Conservation (phyloP, 1,284 basidiomycete genomes). For the Malassezia furfur region DNA sequence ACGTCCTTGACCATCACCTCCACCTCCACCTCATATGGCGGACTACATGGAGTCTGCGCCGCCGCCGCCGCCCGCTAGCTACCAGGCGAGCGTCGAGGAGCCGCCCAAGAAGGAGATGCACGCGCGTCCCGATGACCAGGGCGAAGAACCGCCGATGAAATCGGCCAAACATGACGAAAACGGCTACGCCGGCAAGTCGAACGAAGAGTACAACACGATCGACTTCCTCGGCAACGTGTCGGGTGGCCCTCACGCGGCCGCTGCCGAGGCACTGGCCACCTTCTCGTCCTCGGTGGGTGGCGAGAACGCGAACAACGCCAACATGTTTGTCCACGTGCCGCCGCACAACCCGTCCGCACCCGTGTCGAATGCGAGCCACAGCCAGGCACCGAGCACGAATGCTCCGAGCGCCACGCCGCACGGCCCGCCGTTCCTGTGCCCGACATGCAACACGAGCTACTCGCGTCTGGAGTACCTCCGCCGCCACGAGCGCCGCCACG, state of each 20-base stretch:
- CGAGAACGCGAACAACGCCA: conserved; percentile 1
- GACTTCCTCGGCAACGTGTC: conserved; percentile 19
- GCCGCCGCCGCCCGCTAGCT: conserved; percentile 1
- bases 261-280: conserved; percentile 18
- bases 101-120: conserved; percentile 1
- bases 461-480: conserved; percentile 45
- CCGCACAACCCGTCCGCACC: neutral
- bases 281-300: conserved; percentile 12
- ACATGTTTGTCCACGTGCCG: conserved; percentile 11
- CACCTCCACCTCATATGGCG: conserved; percentile 9
- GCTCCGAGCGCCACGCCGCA: conserved; percentile 21
- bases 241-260: conserved; percentile 16
- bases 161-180: conserved; percentile 9
- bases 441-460: conserved; percentile 44
- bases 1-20: conserved; percentile 6
- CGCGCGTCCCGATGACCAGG: conserved; percentile 7
- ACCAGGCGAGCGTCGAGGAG: conserved; percentile 1
- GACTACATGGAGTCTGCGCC: conserved; percentile 7
- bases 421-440: conserved; percentile 43
- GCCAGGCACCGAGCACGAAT: conserved; percentile 10
- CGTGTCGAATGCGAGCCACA: conserved; percentile 14
- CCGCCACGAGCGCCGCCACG: conserved; percentile 44
- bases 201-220: conserved; percentile 13
- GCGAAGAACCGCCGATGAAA: conserved; percentile 10
- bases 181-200: conserved; percentile 9